Evolutionary conservation across 2,329 filamentous ascomycete species (phyloP).

Genomic region (Fusarium solani-melongenae): DNA sequence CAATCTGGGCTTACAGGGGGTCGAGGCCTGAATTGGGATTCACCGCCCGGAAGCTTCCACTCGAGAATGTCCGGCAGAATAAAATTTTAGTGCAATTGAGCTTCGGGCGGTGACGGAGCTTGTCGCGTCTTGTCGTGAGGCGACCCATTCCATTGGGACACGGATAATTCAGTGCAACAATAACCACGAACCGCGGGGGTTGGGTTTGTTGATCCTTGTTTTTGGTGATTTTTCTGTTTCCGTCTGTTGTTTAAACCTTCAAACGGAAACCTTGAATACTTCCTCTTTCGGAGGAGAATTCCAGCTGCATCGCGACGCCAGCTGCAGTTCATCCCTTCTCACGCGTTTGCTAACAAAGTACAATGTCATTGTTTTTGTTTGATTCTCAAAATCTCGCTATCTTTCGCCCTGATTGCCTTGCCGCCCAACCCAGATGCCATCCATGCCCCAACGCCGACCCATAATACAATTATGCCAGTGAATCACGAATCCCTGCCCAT

Average conservation of each 20-base stretch:
- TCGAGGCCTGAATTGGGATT: slow-evolving; percentile 7
- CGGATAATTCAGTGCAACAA: slow-evolving; percentile 8
- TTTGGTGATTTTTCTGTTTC: background rate
- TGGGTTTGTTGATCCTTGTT: background rate
- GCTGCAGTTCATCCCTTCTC: background rate
- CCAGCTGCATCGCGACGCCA: background rate
- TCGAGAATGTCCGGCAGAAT: slow-evolving; percentile 28
- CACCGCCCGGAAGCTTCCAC: slow-evolving; percentile 29
- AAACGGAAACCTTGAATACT: background rate
- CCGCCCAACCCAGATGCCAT: slow-evolving; percentile 12
- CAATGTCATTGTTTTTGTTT: background rate
- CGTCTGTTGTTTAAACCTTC: background rate
- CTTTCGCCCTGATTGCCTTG: slow-evolving; percentile 19
- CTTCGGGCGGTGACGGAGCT: slow-evolving; percentile 24
- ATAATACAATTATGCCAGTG: slow-evolving; percentile 20
- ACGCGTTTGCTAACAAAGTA: background rate
- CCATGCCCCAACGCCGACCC: slow-evolving; percentile 34
- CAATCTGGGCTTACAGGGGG: slow-evolving; percentile 23
- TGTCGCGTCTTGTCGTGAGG: slow-evolving; percentile 5
- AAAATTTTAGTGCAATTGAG: slow-evolving; percentile 6
- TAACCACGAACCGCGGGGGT: background rate
- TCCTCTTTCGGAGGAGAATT: background rate
- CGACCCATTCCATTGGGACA: slow-evolving; percentile 9
- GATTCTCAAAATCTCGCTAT: slow-evolving; percentile 19
- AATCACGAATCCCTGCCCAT: background rate